Evolutionary conservation across 2,329 filamentous ascomycete species (phyloP), one percentile per base, ranked within the genome.

Genomic region (Aureobasidium sp.): DNA sequence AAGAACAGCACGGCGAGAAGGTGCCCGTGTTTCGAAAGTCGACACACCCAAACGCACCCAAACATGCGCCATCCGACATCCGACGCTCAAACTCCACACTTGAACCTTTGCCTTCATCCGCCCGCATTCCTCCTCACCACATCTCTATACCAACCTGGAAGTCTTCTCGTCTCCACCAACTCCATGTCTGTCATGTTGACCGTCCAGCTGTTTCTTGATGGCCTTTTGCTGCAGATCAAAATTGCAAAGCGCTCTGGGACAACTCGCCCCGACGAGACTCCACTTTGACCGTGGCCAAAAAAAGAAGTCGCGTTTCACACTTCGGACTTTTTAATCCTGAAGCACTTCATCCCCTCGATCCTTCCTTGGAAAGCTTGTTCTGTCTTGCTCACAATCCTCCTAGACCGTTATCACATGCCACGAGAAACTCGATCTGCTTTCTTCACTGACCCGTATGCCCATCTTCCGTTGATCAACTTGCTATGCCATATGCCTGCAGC

Each of bases 51-150:
- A 34, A 34, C 25, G 25, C 55, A 36, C 31, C 41, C 55, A 58
- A 58, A 58, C 53, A 47, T 47, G 42, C 55, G 55, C 47, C 55
- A 47, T 47, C 55, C 55, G 55, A 58, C 55, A 25, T 27, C 39
- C 53, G 41, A 44, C 42, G 37, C 52, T 27, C n/a, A 31, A 39
- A 29, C 36, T 55, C 52, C 36, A 25, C 22, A 25, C 22, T 25
- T 25, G 22, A 25, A 25, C 22, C 22, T 25, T 25, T 25, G 22
- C 22, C 22, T 25, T 25, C 22, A 25, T 25, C 22, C 22, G 22
- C 22, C 22, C 22, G 22, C 22, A 25, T 25, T 25, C 22, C 22
- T 25, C 36, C 5, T n/a, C 2, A 17, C 9, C 22, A 14, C n/a
- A 17, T 27, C 2, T 42, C 25, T 14, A 14, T 12, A 20, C 47